phyloP scores from a whole-genome alignment of 192 early-diverging fungal species.

The Chytriomyces sp. region DNA sequence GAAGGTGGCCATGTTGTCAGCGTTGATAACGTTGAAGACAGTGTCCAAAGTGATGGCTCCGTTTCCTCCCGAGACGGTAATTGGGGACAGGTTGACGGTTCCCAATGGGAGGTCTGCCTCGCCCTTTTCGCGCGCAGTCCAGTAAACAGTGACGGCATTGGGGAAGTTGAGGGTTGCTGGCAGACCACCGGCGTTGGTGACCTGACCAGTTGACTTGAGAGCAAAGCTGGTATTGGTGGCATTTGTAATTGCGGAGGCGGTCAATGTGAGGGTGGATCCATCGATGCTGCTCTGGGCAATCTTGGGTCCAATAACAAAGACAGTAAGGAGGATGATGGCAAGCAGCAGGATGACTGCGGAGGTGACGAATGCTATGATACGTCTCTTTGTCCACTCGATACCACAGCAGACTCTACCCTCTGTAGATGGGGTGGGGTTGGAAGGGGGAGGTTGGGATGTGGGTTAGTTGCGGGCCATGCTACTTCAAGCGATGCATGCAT shows the following conservation, averaged over 20 bases:
- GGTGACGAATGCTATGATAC: neutral
- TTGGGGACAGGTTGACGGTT: constrained; percentile 8
- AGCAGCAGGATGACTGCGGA: constrained; percentile 12
- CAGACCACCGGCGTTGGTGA: constrained; percentile 34
- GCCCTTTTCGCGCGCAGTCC: constrained; percentile 27
- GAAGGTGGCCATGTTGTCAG: constrained; percentile 34
- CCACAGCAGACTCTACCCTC: neutral
- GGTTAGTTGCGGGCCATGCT: too few species aligned
- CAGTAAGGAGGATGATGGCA: constrained; percentile 12
- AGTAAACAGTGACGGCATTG: constrained; percentile 36
- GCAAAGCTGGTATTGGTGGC: constrained; percentile 28
- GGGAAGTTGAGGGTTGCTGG: constrained; percentile 37
- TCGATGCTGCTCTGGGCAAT: constrained; percentile 41
- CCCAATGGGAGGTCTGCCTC: constrained; percentile 11
- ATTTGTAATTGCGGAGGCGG: constrained; percentile 35
- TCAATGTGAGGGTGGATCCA: constrained; percentile 36
- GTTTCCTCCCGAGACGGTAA: neutral
- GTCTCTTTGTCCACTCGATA: constrained; percentile 9
- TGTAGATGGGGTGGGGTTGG: too few species aligned
- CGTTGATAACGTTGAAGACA: neutral
- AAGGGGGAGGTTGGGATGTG: too few species aligned
- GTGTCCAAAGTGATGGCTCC: constrained; percentile 9
- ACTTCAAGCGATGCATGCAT: too few species aligned
- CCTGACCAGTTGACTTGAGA: constrained; percentile 30
- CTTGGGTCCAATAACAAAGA: constrained; percentile 29